These are phyloP conservation scores for Cyathus striatus DNA, from an alignment of 768 basidiomycete species.

Conservation along the genomic window DNA sequence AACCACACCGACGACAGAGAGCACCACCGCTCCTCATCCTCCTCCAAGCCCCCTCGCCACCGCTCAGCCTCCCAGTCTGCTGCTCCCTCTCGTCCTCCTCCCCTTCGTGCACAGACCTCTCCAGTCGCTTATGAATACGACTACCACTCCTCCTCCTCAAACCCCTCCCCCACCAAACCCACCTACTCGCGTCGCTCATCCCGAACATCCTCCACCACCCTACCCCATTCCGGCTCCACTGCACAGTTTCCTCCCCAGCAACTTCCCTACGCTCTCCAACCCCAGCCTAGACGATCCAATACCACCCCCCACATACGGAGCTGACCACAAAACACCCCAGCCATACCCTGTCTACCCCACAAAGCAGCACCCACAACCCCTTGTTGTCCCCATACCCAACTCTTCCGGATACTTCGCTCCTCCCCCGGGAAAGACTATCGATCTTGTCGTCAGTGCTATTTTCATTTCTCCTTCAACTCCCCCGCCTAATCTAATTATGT, in stretches of 20 bases:
- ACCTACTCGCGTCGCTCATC: slow-evolving; percentile 1
- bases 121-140: background rate
- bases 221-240: background rate
- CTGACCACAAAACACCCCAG: background rate
- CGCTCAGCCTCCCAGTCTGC: slow-evolving; percentile 18
- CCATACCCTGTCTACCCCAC: background rate
- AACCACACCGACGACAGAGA: slow-evolving; percentile 1
- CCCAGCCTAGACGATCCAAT: background rate
- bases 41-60: slow-evolving; percentile 10
- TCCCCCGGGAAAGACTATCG: too few relatives aligned
- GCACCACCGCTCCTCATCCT: slow-evolving; percentile 2
- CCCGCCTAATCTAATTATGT: background rate
- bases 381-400: background rate
- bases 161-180: background rate
- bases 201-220: slow-evolving; percentile 1
- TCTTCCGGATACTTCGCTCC: background rate
- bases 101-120: slow-evolving; percentile 5
- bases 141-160: background rate
- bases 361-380: background rate
- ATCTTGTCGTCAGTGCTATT: background rate
- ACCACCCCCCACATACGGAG: background rate
- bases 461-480: background rate
- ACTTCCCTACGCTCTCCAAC: background rate
- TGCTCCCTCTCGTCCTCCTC: slow-evolving; percentile 10
- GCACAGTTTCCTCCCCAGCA: background rate